Evolutionary conservation across 768 basidiomycete genomes (phyloP).

Genomic region (Trichaptum fuscoviolaceum): DNA sequence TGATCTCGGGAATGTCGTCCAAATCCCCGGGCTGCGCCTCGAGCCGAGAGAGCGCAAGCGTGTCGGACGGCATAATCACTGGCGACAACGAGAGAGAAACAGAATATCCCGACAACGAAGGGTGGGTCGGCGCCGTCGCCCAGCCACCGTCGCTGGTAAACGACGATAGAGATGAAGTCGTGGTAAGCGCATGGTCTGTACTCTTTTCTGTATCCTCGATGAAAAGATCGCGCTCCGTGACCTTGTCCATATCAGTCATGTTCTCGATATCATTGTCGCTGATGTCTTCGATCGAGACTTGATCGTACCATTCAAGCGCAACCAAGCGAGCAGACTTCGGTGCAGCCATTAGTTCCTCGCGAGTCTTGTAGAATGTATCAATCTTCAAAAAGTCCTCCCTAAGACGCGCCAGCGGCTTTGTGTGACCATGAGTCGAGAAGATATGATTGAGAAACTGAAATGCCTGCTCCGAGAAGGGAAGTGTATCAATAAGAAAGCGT

Average conservation of each 20-base stretch:
- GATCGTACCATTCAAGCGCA: constrained; percentile 10
- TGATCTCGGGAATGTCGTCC: neutral
- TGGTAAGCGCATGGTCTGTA: neutral
- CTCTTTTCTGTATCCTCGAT: neutral
- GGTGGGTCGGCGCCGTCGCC: neutral
- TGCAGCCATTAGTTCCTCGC: constrained; percentile 36
- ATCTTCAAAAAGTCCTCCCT: constrained; percentile 49
- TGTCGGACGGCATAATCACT: neutral
- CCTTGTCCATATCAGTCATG: neutral
- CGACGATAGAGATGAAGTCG: neutral
- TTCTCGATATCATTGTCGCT: neutral
- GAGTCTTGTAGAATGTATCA: constrained; percentile 56
- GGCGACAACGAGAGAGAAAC: neutral
- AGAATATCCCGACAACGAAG: neutral
- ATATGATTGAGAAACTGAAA: constrained; percentile 66
- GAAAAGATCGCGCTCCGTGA: neutral
- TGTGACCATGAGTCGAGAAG: constrained; percentile 36
- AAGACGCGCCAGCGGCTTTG: constrained; percentile 58
- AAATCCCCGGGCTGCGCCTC: neutral
- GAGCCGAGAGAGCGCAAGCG: neutral
- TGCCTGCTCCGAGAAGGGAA: constrained; percentile 67
- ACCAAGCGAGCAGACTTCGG: constrained; percentile 20
- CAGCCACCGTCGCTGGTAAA: neutral
- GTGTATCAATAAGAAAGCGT: constrained; percentile 57
- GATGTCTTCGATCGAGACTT: neutral